Evolutionary conservation across 73 alveolate species (phyloP).

Genomic region (Blepharisma stoltei): DNA sequence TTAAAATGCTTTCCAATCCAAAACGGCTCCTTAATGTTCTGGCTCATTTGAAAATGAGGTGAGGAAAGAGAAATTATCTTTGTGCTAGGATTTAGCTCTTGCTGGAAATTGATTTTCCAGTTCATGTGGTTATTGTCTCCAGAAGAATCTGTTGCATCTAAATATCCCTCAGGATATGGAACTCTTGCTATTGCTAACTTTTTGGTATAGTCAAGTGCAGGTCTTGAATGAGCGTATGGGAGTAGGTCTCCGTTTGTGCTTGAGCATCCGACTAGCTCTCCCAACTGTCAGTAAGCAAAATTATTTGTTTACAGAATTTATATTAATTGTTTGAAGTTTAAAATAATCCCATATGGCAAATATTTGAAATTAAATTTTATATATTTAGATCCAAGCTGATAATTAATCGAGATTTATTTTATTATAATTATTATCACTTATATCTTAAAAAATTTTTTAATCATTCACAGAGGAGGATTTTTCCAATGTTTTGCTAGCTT

Average conservation of each 20-base stretch:
- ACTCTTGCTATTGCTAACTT: neutral
- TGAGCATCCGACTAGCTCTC: neutral
- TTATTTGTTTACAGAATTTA: too few species aligned
- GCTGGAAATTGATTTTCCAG: neutral
- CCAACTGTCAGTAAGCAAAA: too few species aligned
- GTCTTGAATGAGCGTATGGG: neutral
- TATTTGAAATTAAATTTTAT: too few species aligned
- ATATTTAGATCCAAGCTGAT: too few species aligned
- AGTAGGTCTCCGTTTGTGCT: neutral
- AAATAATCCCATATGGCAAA: too few species aligned
- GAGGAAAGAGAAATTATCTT: neutral
- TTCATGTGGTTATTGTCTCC: neutral
- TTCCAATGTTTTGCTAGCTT: too few species aligned
- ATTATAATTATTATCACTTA: too few species aligned
- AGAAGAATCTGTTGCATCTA: neutral
- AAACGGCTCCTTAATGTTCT: neutral
- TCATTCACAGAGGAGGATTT: too few species aligned
- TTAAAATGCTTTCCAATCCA: conserved; percentile 9
- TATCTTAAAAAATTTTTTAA: too few species aligned
- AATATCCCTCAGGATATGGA: conserved; percentile 9
- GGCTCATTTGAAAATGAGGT: neutral
- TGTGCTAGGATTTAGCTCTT: neutral
- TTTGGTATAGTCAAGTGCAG: neutral
- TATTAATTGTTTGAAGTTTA: too few species aligned
- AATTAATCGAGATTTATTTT: too few species aligned